A percentile compares a stretch with the other conserved stretches of the same genome.
These are phyloP conservation scores for Lolium rigidum DNA, from an alignment of 176 grass and related monocot genomes.

Conservation along the genomic window DNA sequence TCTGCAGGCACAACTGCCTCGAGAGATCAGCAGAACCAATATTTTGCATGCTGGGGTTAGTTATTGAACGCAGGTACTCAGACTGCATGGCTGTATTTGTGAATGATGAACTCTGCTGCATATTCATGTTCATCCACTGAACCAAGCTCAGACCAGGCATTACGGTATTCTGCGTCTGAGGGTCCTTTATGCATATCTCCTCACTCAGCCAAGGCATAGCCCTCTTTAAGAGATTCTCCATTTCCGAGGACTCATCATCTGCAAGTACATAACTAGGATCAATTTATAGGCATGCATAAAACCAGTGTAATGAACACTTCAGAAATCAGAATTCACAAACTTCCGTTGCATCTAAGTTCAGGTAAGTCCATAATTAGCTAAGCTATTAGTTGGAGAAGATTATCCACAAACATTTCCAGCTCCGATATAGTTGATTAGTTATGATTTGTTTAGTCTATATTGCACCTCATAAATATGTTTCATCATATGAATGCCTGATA, in stretches of 20 bases:
- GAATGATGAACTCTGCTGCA: conserved; percentile 79
- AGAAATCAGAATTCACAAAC: background rate
- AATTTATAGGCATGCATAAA: conserved; percentile 9
- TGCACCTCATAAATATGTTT: conserved; percentile 24
- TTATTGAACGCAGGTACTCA: conserved; percentile 66
- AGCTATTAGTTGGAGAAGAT: conserved; percentile 9
- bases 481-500: background rate
- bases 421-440: background rate
- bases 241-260: conserved; percentile 87
- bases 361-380: background rate
- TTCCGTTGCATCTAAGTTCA: background rate
- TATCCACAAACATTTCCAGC: background rate
- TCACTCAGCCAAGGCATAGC: conserved; percentile 91
- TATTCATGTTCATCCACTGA: conserved; percentile 95
- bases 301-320: background rate
- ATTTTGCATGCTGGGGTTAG: conserved; percentile 59
- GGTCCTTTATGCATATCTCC: conserved; percentile 89
- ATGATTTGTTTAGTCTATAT: background rate
- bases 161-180: conserved; percentile 75
- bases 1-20: conserved; percentile 58
- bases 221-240: conserved; percentile 84
- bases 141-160: conserved; percentile 90
- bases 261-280: conserved; percentile 35
- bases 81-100: conserved; percentile 65
- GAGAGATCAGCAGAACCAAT: conserved; percentile 61